Conservation (phyloP, 2,329 filamentous ascomycete species). For the Ophiocordyceps unilateralis region DNA sequence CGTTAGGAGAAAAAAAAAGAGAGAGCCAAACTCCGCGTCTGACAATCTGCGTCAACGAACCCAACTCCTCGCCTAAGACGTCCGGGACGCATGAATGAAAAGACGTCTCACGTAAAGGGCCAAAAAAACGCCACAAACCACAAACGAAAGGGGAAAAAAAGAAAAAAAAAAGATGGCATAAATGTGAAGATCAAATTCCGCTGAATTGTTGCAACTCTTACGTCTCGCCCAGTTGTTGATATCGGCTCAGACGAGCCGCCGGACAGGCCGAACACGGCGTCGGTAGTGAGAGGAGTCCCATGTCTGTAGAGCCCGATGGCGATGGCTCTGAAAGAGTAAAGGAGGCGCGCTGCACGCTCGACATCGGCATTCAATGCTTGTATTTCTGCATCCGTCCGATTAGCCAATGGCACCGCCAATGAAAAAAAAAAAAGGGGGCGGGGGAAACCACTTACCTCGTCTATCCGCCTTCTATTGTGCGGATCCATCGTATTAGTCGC, state of each 20-base stretch:
- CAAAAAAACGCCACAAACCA: not conserved
- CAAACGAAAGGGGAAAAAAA: not conserved
- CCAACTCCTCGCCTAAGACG: not conserved
- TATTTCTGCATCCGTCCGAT: constrained; percentile 26
- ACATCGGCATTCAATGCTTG: constrained; percentile 26
- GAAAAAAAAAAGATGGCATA: no score
- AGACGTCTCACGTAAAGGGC: not conserved
- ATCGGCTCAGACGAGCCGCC: no score
- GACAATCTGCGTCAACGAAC: not conserved
- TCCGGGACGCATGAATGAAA: not conserved
- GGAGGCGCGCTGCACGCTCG: no score
- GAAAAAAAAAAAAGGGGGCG: not conserved
- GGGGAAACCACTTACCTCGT: constrained; percentile 56
- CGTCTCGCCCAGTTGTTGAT: no score
- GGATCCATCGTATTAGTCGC: constrained; percentile 86
- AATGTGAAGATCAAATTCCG: no score
- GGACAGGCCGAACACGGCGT: no score
- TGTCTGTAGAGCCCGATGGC: no score
- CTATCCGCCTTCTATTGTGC: constrained; percentile 59
- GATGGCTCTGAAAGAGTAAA: no score
- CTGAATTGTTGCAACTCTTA: no score
- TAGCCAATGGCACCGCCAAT: not conserved
- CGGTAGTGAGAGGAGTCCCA: no score
- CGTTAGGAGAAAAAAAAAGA: not conserved
- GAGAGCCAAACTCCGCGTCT: no score